Conservation (phyloP, 495 filamentous ascomycete species). For the Sordaria brevicollis region DNA sequence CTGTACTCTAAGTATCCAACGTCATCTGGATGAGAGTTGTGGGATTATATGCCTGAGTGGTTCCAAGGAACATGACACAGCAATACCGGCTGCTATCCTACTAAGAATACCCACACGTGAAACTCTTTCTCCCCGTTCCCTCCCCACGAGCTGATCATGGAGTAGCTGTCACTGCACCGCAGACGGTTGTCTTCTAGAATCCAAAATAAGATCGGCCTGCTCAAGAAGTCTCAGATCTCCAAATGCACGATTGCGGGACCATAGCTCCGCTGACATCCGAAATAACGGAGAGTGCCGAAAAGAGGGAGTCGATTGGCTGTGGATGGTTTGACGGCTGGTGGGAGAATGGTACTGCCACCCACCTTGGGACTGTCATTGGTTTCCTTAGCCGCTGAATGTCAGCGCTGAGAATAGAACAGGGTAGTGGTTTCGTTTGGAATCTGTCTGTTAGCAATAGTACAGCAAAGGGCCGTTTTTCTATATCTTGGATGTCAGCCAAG, state of each 20-base stretch:
- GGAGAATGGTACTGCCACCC: not conserved
- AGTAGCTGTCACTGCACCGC: not conserved
- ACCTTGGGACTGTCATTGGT: not conserved
- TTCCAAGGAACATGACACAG: not conserved
- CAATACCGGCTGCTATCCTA: not conserved
- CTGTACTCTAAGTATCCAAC: not conserved
- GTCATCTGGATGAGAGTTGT: not conserved
- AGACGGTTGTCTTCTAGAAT: not conserved
- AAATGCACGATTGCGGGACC: not conserved
- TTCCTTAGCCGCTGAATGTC: not conserved
- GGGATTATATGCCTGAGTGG: no score
- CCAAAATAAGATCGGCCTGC: not conserved
- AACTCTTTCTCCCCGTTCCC: not conserved
- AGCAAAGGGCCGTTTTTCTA: not conserved
- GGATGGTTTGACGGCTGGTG: not conserved
- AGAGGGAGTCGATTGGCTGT: not conserved
- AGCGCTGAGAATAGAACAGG: not conserved
- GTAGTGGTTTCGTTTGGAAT: not conserved
- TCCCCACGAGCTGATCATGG: not conserved
- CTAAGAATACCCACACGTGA: not conserved
- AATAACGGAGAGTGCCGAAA: not conserved
- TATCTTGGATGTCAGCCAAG: not conserved
- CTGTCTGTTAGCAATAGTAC: not conserved
- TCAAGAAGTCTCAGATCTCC: not conserved
- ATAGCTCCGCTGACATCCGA: not conserved